Base-by-base conservation (phyloP, 768 basidiomycete species). In the Mycena polygramma region DNA sequence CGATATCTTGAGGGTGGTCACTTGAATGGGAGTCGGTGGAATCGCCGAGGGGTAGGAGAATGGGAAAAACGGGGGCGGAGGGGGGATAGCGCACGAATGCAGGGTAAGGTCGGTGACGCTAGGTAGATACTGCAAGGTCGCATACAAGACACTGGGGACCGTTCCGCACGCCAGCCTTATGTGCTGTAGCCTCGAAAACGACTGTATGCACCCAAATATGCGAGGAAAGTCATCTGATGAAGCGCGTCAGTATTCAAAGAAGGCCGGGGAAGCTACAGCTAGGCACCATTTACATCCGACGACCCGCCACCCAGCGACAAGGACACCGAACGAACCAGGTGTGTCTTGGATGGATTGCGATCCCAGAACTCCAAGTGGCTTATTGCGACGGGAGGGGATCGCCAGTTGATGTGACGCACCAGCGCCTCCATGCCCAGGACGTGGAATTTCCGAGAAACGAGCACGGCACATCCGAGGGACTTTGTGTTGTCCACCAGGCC, bases 341-440 rank as follows among this genome's bases (percentile, higher is more conserved):
- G 54, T 4, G 49, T 30, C 61, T 63, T 71, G 46, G n/a, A 20
- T 15, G 55, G 53, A 24, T 63, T 53, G 1, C 54, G 36, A 15
- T 54, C 54, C 70, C 65, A 71, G 49, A 71, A 71, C 4, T 62
- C 20, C 41, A 71, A 3, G 41, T 71, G 65, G 13, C 30, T 30
- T 15, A 61, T 14, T 13, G 70, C 70, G 8, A 52, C 24, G 4
- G 53, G 17, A 2, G 55, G 17, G 19, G 60, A 45, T 45, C 35
- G 30, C 70, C 70, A 71, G n/a, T 26, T 49, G 9, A 71, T 22
- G 37, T 71, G 36, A 0, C 70, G 70, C 13, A 71, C 46, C 0
- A 71, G 65, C 0, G 51, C 52, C 43, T 71, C 70, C 8, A 26
- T 67, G 0, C 39, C 70, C 1, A 71, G 70, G 4, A 13, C 20